Conservation (phyloP, 768 basidiomycete species). For the Suillus ampliporus region DNA sequence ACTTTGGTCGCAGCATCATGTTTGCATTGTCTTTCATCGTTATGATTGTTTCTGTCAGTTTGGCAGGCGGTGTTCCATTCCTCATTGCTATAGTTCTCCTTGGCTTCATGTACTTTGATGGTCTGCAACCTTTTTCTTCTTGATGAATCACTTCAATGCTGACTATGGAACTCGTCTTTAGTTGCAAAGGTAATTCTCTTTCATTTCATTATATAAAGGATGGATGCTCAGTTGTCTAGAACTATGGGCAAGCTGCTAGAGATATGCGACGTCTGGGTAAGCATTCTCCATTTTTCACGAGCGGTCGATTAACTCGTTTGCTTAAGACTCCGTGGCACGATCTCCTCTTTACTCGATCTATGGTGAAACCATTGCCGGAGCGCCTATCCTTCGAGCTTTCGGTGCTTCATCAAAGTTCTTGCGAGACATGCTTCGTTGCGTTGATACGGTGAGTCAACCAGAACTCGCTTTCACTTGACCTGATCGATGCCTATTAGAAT, state of each 20-base stretch:
- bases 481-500: conserved; percentile 41
- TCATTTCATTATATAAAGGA: conserved; percentile 26
- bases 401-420: conserved; percentile 88
- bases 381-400: conserved; percentile 75
- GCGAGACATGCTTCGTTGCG: conserved; percentile 81
- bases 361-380: conserved; percentile 56
- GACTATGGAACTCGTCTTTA: conserved; percentile 15
- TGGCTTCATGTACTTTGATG: conserved; percentile 71
- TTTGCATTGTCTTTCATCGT: conserved; percentile 73
- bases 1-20: conserved; percentile 80
- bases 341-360: conserved; percentile 55
- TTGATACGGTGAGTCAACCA: conserved; percentile 67
- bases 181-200: conserved; percentile 42
- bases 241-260: conserved; percentile 83
- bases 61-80: conserved; percentile 82
- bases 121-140: conserved; percentile 44
- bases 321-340: conserved; percentile 51
- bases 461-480: neutral
- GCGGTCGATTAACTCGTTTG: neutral
- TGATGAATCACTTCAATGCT: conserved; percentile 4
- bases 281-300: conserved; percentile 19
- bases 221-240: conserved; percentile 29
- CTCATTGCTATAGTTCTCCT: conserved; percentile 61
- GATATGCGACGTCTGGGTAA: conserved; percentile 82
- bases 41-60: conserved; percentile 74